Evolutionary conservation across 139 green algal species (phyloP).

Genomic region (Chloropicon primus): DNA sequence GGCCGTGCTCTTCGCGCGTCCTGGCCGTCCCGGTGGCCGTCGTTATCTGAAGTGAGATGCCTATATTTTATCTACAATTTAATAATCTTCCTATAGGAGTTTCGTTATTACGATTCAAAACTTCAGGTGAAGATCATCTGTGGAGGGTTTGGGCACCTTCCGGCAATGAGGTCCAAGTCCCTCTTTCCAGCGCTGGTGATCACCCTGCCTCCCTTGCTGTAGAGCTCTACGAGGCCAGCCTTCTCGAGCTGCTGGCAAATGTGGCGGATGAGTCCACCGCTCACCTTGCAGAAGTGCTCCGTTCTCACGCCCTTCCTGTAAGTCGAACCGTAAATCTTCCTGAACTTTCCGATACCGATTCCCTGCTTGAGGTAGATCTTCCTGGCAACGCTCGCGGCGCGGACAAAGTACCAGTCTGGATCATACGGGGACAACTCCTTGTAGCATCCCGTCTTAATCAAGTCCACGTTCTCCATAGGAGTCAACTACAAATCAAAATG

Average conservation of each 20-base stretch:
- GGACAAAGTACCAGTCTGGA: constrained; percentile 97
- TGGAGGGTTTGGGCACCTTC: constrained; percentile 6
- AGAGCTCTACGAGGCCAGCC: constrained; percentile 30
- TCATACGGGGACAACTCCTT: constrained; percentile 95
- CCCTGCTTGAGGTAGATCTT: constrained; percentile 84
- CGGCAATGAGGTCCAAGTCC: constrained; percentile 85
- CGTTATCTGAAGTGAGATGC: too few relatives aligned
- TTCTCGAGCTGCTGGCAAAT: constrained; percentile 82
- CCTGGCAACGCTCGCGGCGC: constrained; percentile 83
- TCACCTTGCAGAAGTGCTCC: neutral
- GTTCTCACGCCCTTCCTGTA: constrained; percentile 2
- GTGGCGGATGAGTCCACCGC: constrained; percentile 33
- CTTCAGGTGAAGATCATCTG: neutral
- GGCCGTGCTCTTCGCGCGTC: too few relatives aligned
- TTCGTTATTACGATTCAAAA: too few relatives aligned
- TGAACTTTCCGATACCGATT: constrained; percentile 81
- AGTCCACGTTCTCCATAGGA: constrained; percentile 50
- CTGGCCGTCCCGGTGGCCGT: too few relatives aligned
- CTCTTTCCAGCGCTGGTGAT: constrained; percentile 78
- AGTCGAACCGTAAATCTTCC: constrained; percentile 72
- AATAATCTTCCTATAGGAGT: too few relatives aligned
- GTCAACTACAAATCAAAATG: neutral
- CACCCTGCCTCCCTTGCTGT: constrained; percentile 50
- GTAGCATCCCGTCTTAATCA: constrained; percentile 88
- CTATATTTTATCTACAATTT: too few relatives aligned